Conservation (phyloP, 2,329 filamentous ascomycete genomes). For the Diaporthe helianthi region DNA sequence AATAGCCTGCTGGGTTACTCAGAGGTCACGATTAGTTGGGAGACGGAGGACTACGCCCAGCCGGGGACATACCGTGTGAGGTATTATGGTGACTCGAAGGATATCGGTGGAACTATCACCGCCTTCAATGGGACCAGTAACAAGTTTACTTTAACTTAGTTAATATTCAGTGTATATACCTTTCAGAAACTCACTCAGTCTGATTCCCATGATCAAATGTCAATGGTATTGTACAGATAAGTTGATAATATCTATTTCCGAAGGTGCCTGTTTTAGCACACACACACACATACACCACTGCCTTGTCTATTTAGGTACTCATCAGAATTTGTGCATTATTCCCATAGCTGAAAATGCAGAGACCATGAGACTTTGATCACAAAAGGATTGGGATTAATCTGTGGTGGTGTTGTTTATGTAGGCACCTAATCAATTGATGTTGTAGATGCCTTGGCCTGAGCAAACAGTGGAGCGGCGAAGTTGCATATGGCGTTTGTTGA, state of each 20-base stretch:
- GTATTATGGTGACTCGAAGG: constrained; percentile 85
- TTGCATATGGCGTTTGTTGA: background rate
- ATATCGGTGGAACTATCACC: constrained; percentile 65
- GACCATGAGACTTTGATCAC: no score
- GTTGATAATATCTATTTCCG: background rate
- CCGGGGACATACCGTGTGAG: constrained; percentile 74
- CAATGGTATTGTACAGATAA: background rate
- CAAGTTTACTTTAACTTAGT: constrained; percentile 39
- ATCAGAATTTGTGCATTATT: no score
- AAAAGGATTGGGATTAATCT: no score
- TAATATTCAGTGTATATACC: background rate
- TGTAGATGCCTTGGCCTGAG: background rate
- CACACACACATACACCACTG: no score
- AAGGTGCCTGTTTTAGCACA: no score
- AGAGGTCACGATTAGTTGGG: constrained; percentile 79
- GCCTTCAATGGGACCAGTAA: constrained; percentile 58
- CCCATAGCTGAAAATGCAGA: background rate
- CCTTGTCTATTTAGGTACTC: background rate
- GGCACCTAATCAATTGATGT: no score
- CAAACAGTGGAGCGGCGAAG: background rate
- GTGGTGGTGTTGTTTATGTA: background rate
- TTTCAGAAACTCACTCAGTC: no score
- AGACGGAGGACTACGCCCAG: constrained; percentile 66
- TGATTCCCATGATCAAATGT: background rate
- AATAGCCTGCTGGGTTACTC: constrained; percentile 76